Base-by-base conservation (phyloP, 371 early-diverging fungal genomes). In the Rhizomucor pusillus region DNA sequence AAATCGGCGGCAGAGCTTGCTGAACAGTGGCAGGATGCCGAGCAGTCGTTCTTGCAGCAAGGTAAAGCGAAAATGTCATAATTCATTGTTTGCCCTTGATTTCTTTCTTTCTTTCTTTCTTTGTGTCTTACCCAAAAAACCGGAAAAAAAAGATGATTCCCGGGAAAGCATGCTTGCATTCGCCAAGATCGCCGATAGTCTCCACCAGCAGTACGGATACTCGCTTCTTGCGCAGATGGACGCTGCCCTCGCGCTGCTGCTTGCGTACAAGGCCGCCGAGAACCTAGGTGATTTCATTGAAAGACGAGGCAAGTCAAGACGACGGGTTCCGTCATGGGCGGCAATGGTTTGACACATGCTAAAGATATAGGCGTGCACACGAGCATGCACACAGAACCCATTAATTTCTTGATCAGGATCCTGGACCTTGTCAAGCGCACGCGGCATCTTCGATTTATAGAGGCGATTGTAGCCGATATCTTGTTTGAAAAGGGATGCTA, bases 1-100 rank as follows among this genome's bases (percentile, higher is more conserved):
- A n/a, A 16, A 14, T 36, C 39, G 9, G 35, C 39, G 9, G 35
- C 36, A n/a, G 14, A 19, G 12, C 18, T 53, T 10, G 54, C 54
- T 1, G 20, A 53, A 16, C 45, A 53, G 22, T 53, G 54, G 54
- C 54, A 53, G 22, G 36, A 29, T 6, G 46, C 54, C 23, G 54
- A 53, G 25, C 43, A 43, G 24, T 34, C 46, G 5, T 34, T 53
- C 7, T 16, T 53, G 5, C 10, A 29, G 20, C 25, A 14, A 34
- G 35, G 35, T 22, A 53, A 47, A n/a, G 19, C 12, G n/a, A 25
- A 47, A 34, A 34, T 47, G 9, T 25, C 4, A n/a, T 23, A 6
- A 1, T 5, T 46, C 22, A 16, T n/a, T n/a, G n/a, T n/a, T n/a
- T n/a, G n/a, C n/a, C n/a, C n/a, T n/a, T 14, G 37, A 11, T 37